Evolutionary conservation across 1,284 basidiomycete genomes (phyloP).

Genomic region (Cryptococcus sp.): DNA sequence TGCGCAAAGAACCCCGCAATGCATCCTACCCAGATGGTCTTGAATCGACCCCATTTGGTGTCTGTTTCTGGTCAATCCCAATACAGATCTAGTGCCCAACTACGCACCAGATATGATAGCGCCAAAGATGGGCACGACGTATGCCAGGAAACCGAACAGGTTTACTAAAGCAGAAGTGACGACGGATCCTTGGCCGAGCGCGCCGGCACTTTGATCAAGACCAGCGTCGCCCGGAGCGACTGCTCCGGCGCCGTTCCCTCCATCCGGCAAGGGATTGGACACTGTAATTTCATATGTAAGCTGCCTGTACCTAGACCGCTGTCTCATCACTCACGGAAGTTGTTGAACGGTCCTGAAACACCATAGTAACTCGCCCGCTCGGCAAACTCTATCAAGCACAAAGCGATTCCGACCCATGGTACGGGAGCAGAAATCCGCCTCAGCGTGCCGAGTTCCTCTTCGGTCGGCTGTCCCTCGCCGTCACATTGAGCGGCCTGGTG

Average conservation of each 20-base stretch:
- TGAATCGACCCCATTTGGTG: constrained; percentile 70
- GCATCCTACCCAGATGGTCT: constrained; percentile 61
- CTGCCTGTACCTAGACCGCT: constrained; percentile 25
- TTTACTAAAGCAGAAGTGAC: constrained; percentile 24
- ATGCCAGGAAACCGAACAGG: constrained; percentile 31
- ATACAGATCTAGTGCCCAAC: neutral
- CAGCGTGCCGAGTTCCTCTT: constrained; percentile 53
- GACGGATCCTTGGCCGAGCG: constrained; percentile 28
- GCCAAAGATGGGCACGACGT: constrained; percentile 36
- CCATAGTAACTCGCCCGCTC: constrained; percentile 24
- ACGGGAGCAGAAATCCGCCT: constrained; percentile 6
- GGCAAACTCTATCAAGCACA: constrained; percentile 22
- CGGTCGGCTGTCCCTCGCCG: constrained; percentile 63
- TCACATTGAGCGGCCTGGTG: constrained; percentile 37
- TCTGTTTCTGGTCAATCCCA: constrained; percentile 48
- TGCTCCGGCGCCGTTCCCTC: constrained; percentile 67
- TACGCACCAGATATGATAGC: constrained; percentile 59
- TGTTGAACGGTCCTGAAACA: constrained; percentile 5
- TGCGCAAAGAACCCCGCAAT: constrained; percentile 1
- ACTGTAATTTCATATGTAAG: constrained; percentile 42
- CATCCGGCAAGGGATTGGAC: constrained; percentile 58
- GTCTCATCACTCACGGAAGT: constrained; percentile 19
- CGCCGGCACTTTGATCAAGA: constrained; percentile 61
- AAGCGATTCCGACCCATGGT: constrained; percentile 11
- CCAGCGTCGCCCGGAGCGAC: constrained; percentile 66